Percentiles rank a stretch among this genome's conserved stretches.
phyloP scores from a whole-genome alignment of 2,329 filamentous ascomycete genomes.

The Aspergillus sp. region DNA sequence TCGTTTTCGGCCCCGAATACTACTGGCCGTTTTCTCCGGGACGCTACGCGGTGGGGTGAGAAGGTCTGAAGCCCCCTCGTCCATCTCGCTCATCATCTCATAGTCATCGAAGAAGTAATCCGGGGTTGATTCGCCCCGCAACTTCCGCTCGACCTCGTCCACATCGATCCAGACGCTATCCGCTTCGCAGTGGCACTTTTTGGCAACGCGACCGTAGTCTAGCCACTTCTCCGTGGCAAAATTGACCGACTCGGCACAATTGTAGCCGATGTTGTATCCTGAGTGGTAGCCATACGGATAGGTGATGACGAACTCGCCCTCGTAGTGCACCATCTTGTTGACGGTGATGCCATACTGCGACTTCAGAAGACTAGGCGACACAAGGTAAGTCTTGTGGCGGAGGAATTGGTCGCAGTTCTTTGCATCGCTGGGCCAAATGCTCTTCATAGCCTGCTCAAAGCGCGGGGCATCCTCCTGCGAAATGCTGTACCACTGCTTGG shows the following conservation, averaged over 20 bases:
- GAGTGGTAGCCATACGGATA: conserved; percentile 98
- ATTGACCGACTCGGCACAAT: conserved; percentile 97
- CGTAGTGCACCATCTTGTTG: conserved; percentile 90
- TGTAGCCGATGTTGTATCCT: conserved; percentile 95
- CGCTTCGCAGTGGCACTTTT: conserved; percentile 92
- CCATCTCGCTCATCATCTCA: conserved; percentile 51
- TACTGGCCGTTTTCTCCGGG: conserved; percentile 54
- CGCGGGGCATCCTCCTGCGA: conserved; percentile 87
- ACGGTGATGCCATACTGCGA: conserved; percentile 91
- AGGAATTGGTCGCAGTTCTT: conserved; percentile 96
- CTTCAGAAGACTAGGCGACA: conserved; percentile 79
- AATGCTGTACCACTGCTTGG: conserved; percentile 99
- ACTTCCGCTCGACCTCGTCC: conserved; percentile 86
- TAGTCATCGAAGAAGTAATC: conserved; percentile 40
- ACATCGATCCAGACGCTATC: conserved; percentile 99
- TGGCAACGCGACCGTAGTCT: conserved; percentile 87
- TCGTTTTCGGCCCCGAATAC: conserved; percentile 55
- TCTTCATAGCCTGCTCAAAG: conserved; percentile 93
- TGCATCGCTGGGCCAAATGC: conserved; percentile 85
- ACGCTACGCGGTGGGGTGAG: conserved; percentile 72
- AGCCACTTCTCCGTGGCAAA: conserved; percentile 95
- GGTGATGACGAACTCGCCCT: conserved; percentile 96
- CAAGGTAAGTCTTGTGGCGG: conserved; percentile 93
- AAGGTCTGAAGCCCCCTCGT: conserved; percentile 58
- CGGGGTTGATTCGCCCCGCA: conserved; percentile 68